phyloP scores from a whole-genome alignment of 1,139 yeast genomes.

The Chernovozyma sophiae-reginae region DNA sequence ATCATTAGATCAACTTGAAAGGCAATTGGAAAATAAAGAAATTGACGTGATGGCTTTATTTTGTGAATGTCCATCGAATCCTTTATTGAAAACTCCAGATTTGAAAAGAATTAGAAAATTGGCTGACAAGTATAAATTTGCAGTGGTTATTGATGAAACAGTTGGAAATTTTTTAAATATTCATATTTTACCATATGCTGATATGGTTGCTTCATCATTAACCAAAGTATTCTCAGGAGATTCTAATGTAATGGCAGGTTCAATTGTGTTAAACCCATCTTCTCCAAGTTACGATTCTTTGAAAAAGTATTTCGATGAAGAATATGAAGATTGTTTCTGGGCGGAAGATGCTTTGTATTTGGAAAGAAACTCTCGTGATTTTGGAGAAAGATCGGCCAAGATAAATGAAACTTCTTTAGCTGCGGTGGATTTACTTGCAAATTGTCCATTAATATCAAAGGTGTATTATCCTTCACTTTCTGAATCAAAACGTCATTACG shows the following conservation, averaged over 20 bases:
- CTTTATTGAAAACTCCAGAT: constrained; percentile 80
- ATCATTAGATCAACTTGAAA: constrained; percentile 64
- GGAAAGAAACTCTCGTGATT: constrained; percentile 92
- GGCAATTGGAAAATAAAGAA: constrained; percentile 57
- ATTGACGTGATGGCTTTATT: constrained; percentile 64
- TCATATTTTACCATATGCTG: constrained; percentile 77
- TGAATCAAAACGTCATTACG: constrained; percentile 61
- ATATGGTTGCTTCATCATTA: constrained; percentile 79
- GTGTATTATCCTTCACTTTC: constrained; percentile 69
- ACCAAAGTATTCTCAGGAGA: constrained; percentile 95
- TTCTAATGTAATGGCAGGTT: constrained; percentile 94
- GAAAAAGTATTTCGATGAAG: constrained; percentile 47
- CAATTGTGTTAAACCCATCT: constrained; percentile 70
- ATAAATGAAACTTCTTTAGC: constrained; percentile 65
- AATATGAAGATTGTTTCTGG: constrained; percentile 80
- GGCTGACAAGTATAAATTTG: constrained; percentile 67
- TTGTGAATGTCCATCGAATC: constrained; percentile 94
- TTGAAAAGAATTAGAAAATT: constrained; percentile 57
- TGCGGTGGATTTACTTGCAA: constrained; percentile 48
- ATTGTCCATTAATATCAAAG: constrained; percentile 48
- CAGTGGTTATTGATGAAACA: constrained; percentile 87
- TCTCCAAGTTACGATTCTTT: constrained; percentile 51
- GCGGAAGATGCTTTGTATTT: constrained; percentile 89
- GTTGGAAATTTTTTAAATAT: constrained; percentile 86
- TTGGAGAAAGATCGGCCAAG: constrained; percentile 59